Evolutionary conservation across 2,329 filamentous ascomycete genomes (phyloP).

Genomic region (Colletotrichum destructivum): DNA sequence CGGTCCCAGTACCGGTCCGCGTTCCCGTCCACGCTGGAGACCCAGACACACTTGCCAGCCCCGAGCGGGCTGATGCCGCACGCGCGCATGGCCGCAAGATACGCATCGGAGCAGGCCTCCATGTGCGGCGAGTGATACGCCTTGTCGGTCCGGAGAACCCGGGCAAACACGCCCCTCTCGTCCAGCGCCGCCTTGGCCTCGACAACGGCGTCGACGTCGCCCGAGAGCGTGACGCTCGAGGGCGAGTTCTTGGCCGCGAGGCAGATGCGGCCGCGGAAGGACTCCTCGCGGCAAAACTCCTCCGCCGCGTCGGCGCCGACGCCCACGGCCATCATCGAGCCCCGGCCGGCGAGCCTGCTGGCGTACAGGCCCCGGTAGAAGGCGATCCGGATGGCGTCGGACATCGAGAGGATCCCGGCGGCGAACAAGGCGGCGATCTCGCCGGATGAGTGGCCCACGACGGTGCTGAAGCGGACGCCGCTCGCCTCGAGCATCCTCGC

Average conservation of each 20-base stretch:
- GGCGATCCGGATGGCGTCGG: constrained; percentile 55
- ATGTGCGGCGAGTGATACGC: constrained; percentile 44
- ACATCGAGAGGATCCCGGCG: constrained; percentile 51
- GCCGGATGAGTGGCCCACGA: constrained; percentile 60
- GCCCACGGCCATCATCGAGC: constrained; percentile 71
- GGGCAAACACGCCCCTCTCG: constrained; percentile 24
- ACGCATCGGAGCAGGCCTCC: constrained; percentile 45
- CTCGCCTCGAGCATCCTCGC: constrained; percentile 54
- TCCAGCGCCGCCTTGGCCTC: constrained; percentile 47
- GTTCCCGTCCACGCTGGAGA: constrained; percentile 1
- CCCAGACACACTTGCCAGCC: not conserved
- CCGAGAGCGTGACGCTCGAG: constrained; percentile 64
- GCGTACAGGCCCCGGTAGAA: constrained; percentile 55
- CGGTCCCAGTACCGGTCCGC: not conserved
- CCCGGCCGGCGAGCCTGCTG: constrained; percentile 49
- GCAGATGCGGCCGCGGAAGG: constrained; percentile 32
- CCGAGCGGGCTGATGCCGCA: not conserved
- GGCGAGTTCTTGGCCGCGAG: constrained; percentile 67
- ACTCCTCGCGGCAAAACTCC: constrained; percentile 41
- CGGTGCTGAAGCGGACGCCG: constrained; percentile 51
- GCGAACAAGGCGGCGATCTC: constrained; percentile 63
- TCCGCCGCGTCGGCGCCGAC: constrained; percentile 58
- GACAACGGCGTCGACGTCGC: constrained; percentile 42
- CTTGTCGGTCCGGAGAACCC: constrained; percentile 40
- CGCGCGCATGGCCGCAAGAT: constrained; percentile 29